Conservation (phyloP, 441 rosid species). For the Breynia disticha region DNA sequence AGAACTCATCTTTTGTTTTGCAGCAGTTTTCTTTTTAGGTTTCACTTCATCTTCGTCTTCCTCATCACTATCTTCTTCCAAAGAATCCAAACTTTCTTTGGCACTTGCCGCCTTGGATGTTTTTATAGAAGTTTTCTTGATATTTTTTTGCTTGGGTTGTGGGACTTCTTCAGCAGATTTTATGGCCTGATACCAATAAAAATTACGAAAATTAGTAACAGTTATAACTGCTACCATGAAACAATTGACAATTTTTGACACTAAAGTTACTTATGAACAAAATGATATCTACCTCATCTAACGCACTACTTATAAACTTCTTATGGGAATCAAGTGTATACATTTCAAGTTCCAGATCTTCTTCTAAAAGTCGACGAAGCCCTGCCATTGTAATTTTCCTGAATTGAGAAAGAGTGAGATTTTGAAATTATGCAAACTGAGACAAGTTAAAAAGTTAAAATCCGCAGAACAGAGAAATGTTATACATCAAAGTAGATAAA, state of each 20-base stretch:
- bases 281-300: constrained; percentile 52
- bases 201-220: constrained; percentile 16
- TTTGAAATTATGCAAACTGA: constrained; percentile 2
- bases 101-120: constrained; percentile 25
- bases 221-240: constrained; percentile 2
- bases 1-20: constrained; percentile 35
- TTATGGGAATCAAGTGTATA: constrained; percentile 58
- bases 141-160: constrained; percentile 36
- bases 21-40: constrained; percentile 38
- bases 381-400: constrained; percentile 69
- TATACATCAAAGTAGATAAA: constrained; percentile 3
- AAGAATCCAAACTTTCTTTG: constrained; percentile 32
- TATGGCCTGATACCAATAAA: constrained; percentile 41
- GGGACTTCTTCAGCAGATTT: constrained; percentile 31
- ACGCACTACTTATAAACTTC: constrained; percentile 46
- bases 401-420: constrained; percentile 17
- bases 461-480: not conserved
- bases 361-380: constrained; percentile 74
- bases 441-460: not conserved
- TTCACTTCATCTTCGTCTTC: constrained; percentile 39
- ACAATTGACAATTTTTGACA: not conserved
- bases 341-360: constrained; percentile 63
- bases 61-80: constrained; percentile 31
- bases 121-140: constrained; percentile 32
- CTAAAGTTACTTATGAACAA: constrained; percentile 11